phyloP scores from a whole-genome alignment of 768 basidiomycete species.

The Hysterangium stoloniferum region DNA sequence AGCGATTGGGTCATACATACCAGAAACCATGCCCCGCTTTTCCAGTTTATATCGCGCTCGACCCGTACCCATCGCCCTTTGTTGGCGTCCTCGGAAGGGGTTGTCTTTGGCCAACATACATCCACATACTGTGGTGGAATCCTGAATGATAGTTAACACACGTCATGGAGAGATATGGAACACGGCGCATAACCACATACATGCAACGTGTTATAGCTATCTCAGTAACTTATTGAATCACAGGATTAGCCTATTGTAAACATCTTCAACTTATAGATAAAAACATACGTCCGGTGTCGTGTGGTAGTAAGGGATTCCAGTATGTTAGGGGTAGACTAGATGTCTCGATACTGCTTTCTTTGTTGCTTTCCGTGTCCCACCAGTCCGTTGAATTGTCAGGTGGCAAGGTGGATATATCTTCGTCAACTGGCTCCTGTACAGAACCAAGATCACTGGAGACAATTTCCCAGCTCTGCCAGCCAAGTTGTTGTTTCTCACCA shows the following conservation, averaged over 20 bases:
- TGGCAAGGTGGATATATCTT: conserved; percentile 13
- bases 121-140: conserved; percentile 51
- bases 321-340: conserved; percentile 71
- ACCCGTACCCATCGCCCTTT: conserved; percentile 89
- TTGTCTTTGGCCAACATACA: conserved; percentile 63
- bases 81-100: conserved; percentile 63
- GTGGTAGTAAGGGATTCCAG: conserved; percentile 71
- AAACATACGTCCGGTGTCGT: conserved; percentile 65
- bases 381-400: conserved; percentile 37
- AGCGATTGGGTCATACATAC: conserved; percentile 34
- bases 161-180: neutral
- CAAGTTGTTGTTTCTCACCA: conserved; percentile 1
- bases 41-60: conserved; percentile 65
- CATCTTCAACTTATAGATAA: neutral
- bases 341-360: conserved; percentile 38
- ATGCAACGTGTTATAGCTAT: conserved; percentile 65
- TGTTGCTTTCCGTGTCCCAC: conserved; percentile 52
- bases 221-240: conserved; percentile 23
- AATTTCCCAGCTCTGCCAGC: conserved; percentile 11
- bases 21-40: conserved; percentile 50
- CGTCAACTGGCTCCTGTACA: conserved; percentile 14
- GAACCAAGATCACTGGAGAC: conserved; percentile 2
- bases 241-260: neutral
- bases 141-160: neutral
- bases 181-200: conserved; percentile 5